These are phyloP conservation scores for Harringtonia aguacate DNA, from an alignment of 2,329 filamentous ascomycete genomes.

Conservation along the genomic window DNA sequence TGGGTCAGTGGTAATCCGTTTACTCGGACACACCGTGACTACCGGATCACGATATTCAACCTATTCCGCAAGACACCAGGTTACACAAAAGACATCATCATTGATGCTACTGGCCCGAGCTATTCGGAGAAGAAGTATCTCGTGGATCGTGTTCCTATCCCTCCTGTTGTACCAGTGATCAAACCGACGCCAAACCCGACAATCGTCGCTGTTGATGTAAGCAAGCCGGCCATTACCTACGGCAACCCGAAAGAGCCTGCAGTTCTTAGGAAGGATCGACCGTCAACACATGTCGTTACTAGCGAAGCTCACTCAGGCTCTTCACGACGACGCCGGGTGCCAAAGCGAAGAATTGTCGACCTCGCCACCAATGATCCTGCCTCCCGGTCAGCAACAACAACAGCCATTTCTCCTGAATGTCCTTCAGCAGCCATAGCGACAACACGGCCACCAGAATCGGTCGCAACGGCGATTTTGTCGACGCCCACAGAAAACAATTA, in stretches of 20 bases:
- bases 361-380: constrained; percentile 40
- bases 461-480: not conserved
- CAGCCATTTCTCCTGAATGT: not conserved
- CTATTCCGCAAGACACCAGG: constrained; percentile 84
- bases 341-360: constrained; percentile 55
- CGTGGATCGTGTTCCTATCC: constrained; percentile 68
- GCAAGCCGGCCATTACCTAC: constrained; percentile 54
- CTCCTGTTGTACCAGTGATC: constrained; percentile 66
- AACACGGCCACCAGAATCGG: not conserved
- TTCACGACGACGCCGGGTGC: constrained; percentile 47
- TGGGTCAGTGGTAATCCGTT: constrained; percentile 92
- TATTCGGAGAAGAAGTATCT: constrained; percentile 78
- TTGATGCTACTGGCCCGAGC: constrained; percentile 75
- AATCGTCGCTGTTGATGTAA: constrained; percentile 51
- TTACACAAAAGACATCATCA: constrained; percentile 80
- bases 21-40: constrained; percentile 72
- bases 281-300: constrained; percentile 37
- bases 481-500: constrained; percentile 25
- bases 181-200: constrained; percentile 53
- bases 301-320: constrained; percentile 49
- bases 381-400: constrained; percentile 1
- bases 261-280: constrained; percentile 50
- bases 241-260: constrained; percentile 36
- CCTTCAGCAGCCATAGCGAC: constrained; percentile 11
- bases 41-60: constrained; percentile 89